Base-by-base conservation (phyloP, 2,329 filamentous ascomycete species). In the Diaporthe ampelina region DNA sequence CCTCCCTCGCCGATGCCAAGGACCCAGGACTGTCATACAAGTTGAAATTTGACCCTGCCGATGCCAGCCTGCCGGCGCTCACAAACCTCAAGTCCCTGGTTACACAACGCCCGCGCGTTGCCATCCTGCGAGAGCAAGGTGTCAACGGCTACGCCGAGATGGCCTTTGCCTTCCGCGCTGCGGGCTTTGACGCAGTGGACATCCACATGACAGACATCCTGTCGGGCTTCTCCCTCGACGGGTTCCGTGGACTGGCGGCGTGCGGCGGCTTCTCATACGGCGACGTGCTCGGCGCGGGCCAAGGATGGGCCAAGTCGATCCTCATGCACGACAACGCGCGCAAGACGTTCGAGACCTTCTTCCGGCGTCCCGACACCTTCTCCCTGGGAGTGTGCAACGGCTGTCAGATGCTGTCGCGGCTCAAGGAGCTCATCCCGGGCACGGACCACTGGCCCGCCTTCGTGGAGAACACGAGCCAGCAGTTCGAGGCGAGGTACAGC, bases 131-230 rank as follows among this genome's bases (percentile, higher is more conserved):
- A 81, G 97, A 98, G 83, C 95, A 98, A 83, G 97, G 97, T 82
- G 94, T 98, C 78, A 98, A 99, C 85, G 94, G 95, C 56, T 91
- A 98, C 79, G 92, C 95, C n/a, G 97, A 99, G 83, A 97, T 99
- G 94, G 97, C 97, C 0, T 98, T 97, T 81, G 95, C 95, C 65
- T 98, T 98, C 88, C 92, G 93, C 77, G 92, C 92, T 48, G 96
- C 97, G 57, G 96, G 96, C 50, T 98, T 98, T 85, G 93, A 95
- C 67, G 91, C 95, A 19, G 91, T 98, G 61, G 96, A 99, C 81
- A 93, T 98, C 1, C 96, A 98, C 88, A 98, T 99, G 97, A 97
- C 94, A 4, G 96, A 98, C 79, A 92, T 98, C 73, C 91, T 94
- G 32, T 91, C 91, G 15, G 93, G 94, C 21, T 91, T 94, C 76